phyloP scores from a whole-genome alignment of 176 grass and related monocot genomes.

The Paspalum vaginatum region DNA sequence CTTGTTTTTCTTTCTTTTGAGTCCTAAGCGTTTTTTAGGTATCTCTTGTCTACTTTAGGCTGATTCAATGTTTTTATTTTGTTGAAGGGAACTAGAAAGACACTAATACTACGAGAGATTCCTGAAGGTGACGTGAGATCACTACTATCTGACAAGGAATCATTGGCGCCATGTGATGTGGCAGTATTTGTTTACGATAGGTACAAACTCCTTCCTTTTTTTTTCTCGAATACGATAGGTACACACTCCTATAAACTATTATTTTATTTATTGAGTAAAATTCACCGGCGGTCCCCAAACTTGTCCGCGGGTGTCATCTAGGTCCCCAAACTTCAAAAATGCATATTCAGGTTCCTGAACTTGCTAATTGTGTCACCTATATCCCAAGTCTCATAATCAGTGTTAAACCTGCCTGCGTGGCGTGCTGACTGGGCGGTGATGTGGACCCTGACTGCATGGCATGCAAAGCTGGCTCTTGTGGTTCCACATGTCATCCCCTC shows the following conservation, averaged over 20 bases:
- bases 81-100: constrained; percentile 77
- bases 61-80: constrained; percentile 18
- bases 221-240: constrained; percentile 98
- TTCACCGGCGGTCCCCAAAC: too few relatives aligned
- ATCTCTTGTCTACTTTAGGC: constrained; percentile 1
- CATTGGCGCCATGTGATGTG: constrained; percentile 80
- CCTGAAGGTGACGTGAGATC: constrained; percentile 82
- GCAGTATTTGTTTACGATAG: constrained; percentile 92
- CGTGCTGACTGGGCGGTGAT: too few relatives aligned
- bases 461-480: too few relatives aligned
- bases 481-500: too few relatives aligned
- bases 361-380: too few relatives aligned
- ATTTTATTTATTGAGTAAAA: constrained; percentile 3
- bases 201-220: constrained; percentile 47
- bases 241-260: not conserved
- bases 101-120: constrained; percentile 83
- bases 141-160: constrained; percentile 79
- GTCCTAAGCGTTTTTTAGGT: not conserved
- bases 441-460: too few relatives aligned
- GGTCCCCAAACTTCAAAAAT: too few relatives aligned
- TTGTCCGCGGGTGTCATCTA: too few relatives aligned
- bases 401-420: too few relatives aligned
- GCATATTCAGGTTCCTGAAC: too few relatives aligned
- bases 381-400: too few relatives aligned
- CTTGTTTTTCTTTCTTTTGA: constrained; percentile 5